Evolutionary conservation across 75 land plant genomes (phyloP).

Genomic region (Isoetes taiwanensis): DNA sequence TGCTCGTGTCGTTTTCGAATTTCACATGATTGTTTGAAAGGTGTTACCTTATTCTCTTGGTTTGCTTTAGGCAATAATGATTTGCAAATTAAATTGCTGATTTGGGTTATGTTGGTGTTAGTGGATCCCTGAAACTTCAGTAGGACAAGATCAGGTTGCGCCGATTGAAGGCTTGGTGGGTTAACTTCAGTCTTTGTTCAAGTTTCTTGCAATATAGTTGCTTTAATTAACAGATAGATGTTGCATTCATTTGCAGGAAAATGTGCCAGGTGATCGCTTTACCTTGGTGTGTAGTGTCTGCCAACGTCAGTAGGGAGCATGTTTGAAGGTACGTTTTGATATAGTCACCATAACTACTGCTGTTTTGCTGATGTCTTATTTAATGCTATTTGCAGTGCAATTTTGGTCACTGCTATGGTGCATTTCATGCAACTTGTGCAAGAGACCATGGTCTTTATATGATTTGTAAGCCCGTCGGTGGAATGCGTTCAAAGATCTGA

Average conservation of each 20-base stretch:
- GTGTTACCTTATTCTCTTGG: no score
- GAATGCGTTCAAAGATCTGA: constrained; percentile 52
- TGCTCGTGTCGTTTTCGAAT: constrained; percentile 48
- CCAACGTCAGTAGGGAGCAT: constrained; percentile 47
- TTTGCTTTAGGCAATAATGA: no score
- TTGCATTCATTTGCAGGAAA: constrained; percentile 33
- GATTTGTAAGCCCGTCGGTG: constrained; percentile 37
- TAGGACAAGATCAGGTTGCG: constrained; percentile 47
- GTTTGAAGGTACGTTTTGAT: constrained; percentile 52
- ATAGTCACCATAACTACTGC: background rate
- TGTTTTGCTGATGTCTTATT: background rate
- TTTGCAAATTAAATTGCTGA: no score
- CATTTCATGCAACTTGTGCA: constrained; percentile 82
- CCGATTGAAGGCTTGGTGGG: constrained; percentile 75
- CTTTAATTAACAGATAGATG: background rate
- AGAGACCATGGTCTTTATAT: constrained; percentile 64
- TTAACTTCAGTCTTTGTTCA: background rate
- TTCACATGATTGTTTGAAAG: no score
- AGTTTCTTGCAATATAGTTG: background rate
- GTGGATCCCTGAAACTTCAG: constrained; percentile 68
- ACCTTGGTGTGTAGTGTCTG: constrained; percentile 45
- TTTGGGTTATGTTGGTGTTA: constrained; percentile 7
- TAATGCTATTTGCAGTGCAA: constrained; percentile 46
- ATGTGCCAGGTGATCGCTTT: constrained; percentile 25
- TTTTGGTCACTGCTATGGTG: constrained; percentile 66